Base-by-base conservation (phyloP, 768 basidiomycete species). In the Rubroboletus pulcherrimus region DNA sequence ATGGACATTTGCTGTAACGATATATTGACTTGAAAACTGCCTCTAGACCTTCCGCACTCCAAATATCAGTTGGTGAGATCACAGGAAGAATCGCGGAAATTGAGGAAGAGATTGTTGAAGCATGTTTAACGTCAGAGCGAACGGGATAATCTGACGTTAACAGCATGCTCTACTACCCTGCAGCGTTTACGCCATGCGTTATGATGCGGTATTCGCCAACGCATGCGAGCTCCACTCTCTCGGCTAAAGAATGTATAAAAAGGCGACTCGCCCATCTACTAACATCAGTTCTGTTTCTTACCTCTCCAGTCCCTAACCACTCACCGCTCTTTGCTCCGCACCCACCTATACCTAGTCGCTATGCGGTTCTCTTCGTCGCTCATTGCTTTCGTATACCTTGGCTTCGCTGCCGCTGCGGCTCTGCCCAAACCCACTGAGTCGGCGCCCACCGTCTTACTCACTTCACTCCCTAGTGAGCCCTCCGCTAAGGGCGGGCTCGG, bases 301-400 rank as follows among this genome's bases (percentile, higher is more conserved):
- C 44, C 31, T 45, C 10, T 19, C 24, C 2, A 7, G 5, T 26
- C 31, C 4, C 30, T 2, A 17, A 29, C 26, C 14, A 9, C 12
- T 9, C 26, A 26, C 21, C 21, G 12, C 21, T 54, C 45, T 24
- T 33, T 49, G 7, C 30, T 49, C 5, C 34, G 19, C 29, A 19
- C n/a, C 14, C 29, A 15, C 14, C 37, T 15, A 39, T 45, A 54
- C 24, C 42, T n/a, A 49, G 26, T 26, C 39, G 33, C 31, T 47
- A 54, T 54, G 53, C 46, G 53, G n/a, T 54, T 49, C 53, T 47
- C 52, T 19, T 33, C 47, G 38, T 49, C 39, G 21, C 37, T 54
- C 46, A n/a, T 33, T 54, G 31, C 53, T 49, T 55, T 35, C 40
- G 19, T 37, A 42, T 55, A 43, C 41, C 54, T 55, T 11, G 41